Evolutionary conservation across 257 asterid species (phyloP).

Genomic region (Cruciata laevipes): DNA sequence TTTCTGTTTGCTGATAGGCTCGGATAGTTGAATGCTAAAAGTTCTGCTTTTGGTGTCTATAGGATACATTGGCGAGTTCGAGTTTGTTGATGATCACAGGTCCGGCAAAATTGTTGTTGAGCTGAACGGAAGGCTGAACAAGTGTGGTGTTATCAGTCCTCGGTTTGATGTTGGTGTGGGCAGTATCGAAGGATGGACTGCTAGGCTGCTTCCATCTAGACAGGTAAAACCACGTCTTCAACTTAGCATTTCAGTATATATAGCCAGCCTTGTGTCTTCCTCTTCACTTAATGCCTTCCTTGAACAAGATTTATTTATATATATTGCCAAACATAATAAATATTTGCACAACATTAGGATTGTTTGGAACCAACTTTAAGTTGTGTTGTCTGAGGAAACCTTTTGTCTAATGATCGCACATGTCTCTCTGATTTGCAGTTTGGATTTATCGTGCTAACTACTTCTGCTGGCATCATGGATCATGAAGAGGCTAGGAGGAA

Average conservation of each 20-base stretch:
- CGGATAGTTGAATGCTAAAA: neutral
- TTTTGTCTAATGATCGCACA: neutral
- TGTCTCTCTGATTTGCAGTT: conserved; percentile 17
- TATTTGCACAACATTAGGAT: too few species aligned
- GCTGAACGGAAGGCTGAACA: conserved; percentile 33
- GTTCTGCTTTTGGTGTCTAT: neutral
- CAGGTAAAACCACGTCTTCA: conserved; percentile 18
- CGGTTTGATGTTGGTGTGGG: conserved; percentile 33
- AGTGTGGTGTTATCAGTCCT: conserved; percentile 39
- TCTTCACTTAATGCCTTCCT: neutral
- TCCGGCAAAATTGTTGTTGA: conserved; percentile 35
- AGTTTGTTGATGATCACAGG: conserved; percentile 33
- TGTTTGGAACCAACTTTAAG: neutral
- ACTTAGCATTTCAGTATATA: neutral
- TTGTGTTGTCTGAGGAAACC: neutral
- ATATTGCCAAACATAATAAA: neutral
- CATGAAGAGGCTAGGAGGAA: conserved; percentile 41
- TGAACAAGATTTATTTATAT: too few species aligned
- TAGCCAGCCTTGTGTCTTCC: too few species aligned
- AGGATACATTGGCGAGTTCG: conserved; percentile 37
- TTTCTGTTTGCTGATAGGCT: too few species aligned
- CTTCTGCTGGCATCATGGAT: conserved; percentile 41
- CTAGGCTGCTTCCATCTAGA: conserved; percentile 36
- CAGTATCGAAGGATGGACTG: conserved; percentile 38
- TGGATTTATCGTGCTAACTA: conserved; percentile 30